Percentiles rank a stretch among this genome's conserved stretches.
These are phyloP conservation scores for Pestalotiopsis fici DNA, from an alignment of 2,329 filamentous ascomycete species.

Conservation along the genomic window DNA sequence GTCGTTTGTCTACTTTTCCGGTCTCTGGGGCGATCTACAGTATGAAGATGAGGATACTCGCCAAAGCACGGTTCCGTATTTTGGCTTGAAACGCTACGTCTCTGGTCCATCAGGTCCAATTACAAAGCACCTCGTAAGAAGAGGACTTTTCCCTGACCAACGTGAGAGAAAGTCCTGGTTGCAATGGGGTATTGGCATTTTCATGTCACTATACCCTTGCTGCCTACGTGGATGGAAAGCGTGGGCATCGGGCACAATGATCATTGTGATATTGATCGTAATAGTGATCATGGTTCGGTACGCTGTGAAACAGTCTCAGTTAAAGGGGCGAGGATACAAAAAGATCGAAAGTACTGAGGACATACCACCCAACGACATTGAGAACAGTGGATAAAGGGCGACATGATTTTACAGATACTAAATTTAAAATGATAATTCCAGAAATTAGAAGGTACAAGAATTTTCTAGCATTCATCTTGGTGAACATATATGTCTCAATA, in stretches of 20 bases:
- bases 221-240: slow-evolving; percentile 2
- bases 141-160: not conserved
- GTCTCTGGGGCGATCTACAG: slow-evolving; percentile 1
- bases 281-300: not conserved
- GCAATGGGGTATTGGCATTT: not conserved
- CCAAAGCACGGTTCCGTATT: slow-evolving; percentile 1
- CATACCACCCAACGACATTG: not conserved
- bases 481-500: too few species aligned
- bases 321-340: not conserved
- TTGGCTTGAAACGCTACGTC: slow-evolving; percentile 1
- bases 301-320: not conserved
- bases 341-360: not conserved
- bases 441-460: not conserved
- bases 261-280: not conserved
- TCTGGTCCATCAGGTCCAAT: slow-evolving; percentile 1
- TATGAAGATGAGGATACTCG: not conserved
- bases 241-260: not conserved
- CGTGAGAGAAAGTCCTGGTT: not conserved
- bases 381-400: not conserved
- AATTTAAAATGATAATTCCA: not conserved
- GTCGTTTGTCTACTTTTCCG: not conserved
- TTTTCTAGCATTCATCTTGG: too few species aligned
- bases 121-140: not conserved
- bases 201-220: slow-evolving; percentile 5
- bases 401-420: not conserved